Percentiles rank a stretch among this genome's conserved stretches.
phyloP scores from a whole-genome alignment of 2,329 filamentous ascomycete genomes.

The Xylariaceae sp. region DNA sequence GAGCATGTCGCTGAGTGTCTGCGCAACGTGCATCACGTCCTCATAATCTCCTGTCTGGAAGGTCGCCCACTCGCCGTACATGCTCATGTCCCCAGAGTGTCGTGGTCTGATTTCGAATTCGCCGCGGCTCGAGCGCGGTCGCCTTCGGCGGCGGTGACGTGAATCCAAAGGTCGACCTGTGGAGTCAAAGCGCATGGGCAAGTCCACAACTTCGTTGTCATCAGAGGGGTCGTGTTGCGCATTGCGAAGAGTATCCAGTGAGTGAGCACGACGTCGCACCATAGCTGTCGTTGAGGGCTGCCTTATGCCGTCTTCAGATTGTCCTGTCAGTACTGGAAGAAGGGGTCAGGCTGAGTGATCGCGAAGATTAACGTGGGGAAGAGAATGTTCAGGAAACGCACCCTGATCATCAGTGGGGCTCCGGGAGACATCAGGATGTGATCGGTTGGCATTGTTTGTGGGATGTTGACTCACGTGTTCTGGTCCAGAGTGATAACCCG shows the following conservation, averaged over 20 bases:
- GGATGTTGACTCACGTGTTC: slow-evolving; percentile 34
- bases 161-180: slow-evolving; percentile 25
- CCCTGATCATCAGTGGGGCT: slow-evolving; percentile 31
- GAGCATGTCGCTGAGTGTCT: slow-evolving; percentile 14
- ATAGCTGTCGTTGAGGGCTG: slow-evolving; percentile 1
- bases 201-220: slow-evolving; percentile 27
- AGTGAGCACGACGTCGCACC: slow-evolving; percentile 1
- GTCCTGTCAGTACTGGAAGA: neutral
- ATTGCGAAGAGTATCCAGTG: slow-evolving; percentile 16
- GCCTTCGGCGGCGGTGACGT: slow-evolving; percentile 3
- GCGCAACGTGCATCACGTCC: slow-evolving; percentile 4
- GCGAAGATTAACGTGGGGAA: neutral
- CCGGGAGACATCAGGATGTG: slow-evolving; percentile 26
- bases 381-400: slow-evolving; percentile 31
- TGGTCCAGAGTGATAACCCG: slow-evolving; percentile 27
- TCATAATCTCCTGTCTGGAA: slow-evolving; percentile 1
- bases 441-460: slow-evolving; percentile 25
- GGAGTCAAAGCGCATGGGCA: slow-evolving; percentile 32
- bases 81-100: slow-evolving; percentile 8
- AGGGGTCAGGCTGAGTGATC: neutral
- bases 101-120: slow-evolving; percentile 18
- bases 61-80: slow-evolving; percentile 15
- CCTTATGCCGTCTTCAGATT: slow-evolving; percentile 17
- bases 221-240: slow-evolving; percentile 31
- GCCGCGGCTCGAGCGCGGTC: slow-evolving; percentile 9